Base-by-base conservation (phyloP, 2,329 filamentous ascomycete genomes). In the Podosphaera leucotricha region DNA sequence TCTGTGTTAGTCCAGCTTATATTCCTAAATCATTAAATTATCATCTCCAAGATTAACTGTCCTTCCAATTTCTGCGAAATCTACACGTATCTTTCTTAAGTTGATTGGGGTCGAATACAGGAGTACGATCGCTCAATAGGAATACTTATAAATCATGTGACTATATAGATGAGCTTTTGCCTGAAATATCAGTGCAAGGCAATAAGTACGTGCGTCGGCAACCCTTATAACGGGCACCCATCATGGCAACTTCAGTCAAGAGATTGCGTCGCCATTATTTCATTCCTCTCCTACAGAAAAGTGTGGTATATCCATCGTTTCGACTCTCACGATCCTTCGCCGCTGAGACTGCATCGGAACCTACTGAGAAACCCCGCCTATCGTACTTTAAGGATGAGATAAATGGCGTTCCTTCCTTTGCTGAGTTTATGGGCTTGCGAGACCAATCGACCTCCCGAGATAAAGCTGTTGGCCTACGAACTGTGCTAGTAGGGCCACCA, bases 401-500 rank as follows among this genome's bases (percentile, higher is more conserved):
- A n/a, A 58, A 57, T 42, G 43, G 49, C n/a, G 62, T 77, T 6
- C 69, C 68, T 0, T 63, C 72, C 6, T 68, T 78, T 49, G 64
- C 67, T 43, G 70, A 76, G 38, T 78, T 78, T 53, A 52, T 77
- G 21, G 61, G 57, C 1, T 53, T 61, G 10, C 52, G 24, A 21
- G 38, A 33, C 20, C 18, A 64, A 47, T 54, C 68, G 2, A 58
- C 76, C 4, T 53, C 68, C 0, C 53, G 64, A 6, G 58, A 63
- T 50, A 73, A 77, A 44, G 71, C 72, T 5, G 75, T 74, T 58
- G 64, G 67, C 45, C 64, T 77, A 37, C 53, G 56, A n/a, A 78
- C 74, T 35, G 74, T 71, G 51, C 66, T 76, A 56, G 74, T 78
- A 53, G 74, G 74, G 33, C 74, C 74, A 18, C 67, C 66, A 22